A percentile compares a stretch with the other conserved stretches of the same genome.
Evolutionary conservation across 306 rosid genomes (phyloP).

Genomic region (Vicia sativa): DNA sequence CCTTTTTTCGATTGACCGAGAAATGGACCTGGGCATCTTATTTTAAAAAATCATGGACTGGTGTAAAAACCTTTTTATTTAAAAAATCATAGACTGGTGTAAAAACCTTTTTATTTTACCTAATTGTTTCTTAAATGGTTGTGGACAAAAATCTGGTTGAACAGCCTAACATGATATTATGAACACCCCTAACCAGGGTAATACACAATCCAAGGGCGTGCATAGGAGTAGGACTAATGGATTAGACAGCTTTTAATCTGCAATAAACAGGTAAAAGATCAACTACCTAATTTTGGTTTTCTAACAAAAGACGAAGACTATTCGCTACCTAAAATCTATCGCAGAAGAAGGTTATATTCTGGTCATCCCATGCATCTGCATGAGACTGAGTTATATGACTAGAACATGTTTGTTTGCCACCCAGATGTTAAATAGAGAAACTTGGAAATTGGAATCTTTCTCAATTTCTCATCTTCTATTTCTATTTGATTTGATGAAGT

Average conservation of each 20-base stretch:
- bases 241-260: neutral
- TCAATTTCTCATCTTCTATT: neutral
- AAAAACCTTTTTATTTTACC: too few species aligned
- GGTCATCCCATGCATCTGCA: neutral
- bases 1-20: too few species aligned
- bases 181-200: neutral
- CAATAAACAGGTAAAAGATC: neutral
- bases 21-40: too few species aligned
- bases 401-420: neutral
- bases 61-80: too few species aligned
- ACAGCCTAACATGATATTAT: too few species aligned
- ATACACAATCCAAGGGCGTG: neutral
- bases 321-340: neutral
- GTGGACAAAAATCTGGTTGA: too few species aligned
- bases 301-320: neutral
- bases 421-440: neutral
- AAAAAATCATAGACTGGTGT: too few species aligned
- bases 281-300: neutral
- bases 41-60: too few species aligned
- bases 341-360: neutral
- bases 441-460: neutral
- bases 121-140: too few species aligned
- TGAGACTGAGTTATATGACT: neutral
- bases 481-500: conserved; percentile 2
- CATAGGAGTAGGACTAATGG: neutral